Percentiles rank a stretch among this genome's conserved stretches.
phyloP scores from a whole-genome alignment of 2,329 filamentous ascomycete genomes.

The Venturia pyrina region DNA sequence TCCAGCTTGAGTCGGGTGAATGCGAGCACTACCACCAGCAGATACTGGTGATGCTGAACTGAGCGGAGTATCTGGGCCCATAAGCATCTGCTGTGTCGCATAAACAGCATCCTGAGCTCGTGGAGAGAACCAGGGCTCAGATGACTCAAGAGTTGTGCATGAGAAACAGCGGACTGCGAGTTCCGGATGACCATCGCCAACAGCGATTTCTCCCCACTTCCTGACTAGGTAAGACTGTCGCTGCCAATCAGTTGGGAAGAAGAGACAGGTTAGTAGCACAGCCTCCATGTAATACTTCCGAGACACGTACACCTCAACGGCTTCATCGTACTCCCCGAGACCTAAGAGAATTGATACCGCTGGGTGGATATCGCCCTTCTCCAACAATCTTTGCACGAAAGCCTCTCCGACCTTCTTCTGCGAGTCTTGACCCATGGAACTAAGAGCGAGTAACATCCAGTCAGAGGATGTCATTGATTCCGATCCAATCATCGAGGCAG shows the following conservation, averaged over 20 bases:
- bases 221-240: slow-evolving; percentile 77
- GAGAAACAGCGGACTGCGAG: slow-evolving; percentile 89
- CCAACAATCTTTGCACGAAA: slow-evolving; percentile 81
- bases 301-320: slow-evolving; percentile 91
- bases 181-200: slow-evolving; percentile 78
- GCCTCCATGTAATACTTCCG: slow-evolving; percentile 90
- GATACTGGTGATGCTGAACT: slow-evolving; percentile 17
- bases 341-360: slow-evolving; percentile 88
- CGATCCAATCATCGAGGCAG: slow-evolving; percentile 63
- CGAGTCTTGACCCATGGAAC: slow-evolving; percentile 65
- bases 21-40: slow-evolving; percentile 43
- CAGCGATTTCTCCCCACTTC: slow-evolving; percentile 90
- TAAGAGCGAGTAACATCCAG: slow-evolving; percentile 93
- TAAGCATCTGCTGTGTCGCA: slow-evolving; percentile 42
- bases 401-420: slow-evolving; percentile 85
- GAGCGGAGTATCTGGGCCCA: slow-evolving; percentile 38
- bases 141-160: slow-evolving; percentile 75
- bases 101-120: slow-evolving; percentile 55
- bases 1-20: slow-evolving; percentile 53
- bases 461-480: slow-evolving; percentile 87
- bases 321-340: slow-evolving; percentile 85
- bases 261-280: slow-evolving; percentile 73
- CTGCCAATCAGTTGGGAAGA: slow-evolving; percentile 81
- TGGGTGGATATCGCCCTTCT: slow-evolving; percentile 82
- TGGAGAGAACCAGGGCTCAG: slow-evolving; percentile 81